Percentiles rank a stretch among this genome's conserved stretches.
These are phyloP conservation scores for Cytospora mali DNA, from an alignment of 2,329 filamentous ascomycete genomes.

Conservation along the genomic window DNA sequence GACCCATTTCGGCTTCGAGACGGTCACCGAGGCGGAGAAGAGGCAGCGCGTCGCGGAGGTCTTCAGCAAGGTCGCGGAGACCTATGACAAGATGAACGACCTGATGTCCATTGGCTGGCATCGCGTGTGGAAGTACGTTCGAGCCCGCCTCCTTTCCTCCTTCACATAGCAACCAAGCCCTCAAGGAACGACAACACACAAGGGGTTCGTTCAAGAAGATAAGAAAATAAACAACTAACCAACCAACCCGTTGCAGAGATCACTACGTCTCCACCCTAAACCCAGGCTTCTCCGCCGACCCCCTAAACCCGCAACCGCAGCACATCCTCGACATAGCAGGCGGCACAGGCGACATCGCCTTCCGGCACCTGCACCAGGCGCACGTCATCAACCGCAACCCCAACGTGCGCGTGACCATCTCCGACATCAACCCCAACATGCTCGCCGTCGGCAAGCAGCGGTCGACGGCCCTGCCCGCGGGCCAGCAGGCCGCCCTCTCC, in stretches of 20 bases:
- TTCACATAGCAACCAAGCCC: not conserved
- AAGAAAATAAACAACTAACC: not conserved
- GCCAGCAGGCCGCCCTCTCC: constrained; percentile 48
- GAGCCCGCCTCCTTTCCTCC: constrained; percentile 1
- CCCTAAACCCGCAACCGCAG: constrained; percentile 51
- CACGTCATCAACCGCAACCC: constrained; percentile 74
- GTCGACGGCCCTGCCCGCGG: constrained; percentile 39
- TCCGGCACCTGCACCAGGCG: constrained; percentile 90
- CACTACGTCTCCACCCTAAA: constrained; percentile 92
- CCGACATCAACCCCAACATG: constrained; percentile 47
- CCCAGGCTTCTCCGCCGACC: constrained; percentile 63
- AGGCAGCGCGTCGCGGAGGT: constrained; percentile 73
- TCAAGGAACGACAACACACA: constrained; percentile 17
- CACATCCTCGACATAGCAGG: constrained; percentile 95
- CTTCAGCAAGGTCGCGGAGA: constrained; percentile 91
- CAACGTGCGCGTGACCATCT: constrained; percentile 46
- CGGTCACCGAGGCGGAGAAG: constrained; percentile 80
- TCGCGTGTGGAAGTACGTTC: constrained; percentile 79
- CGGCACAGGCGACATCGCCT: constrained; percentile 96
- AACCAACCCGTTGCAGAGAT: constrained; percentile 53
- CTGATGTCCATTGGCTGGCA: constrained; percentile 98
- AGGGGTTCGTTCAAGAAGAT: not conserved
- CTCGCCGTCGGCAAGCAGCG: constrained; percentile 53
- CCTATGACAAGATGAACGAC: constrained; percentile 98
- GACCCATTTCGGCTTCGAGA: constrained; percentile 92